These are phyloP conservation scores for Cryptosporidium bovis DNA, from an alignment of 169 alveolate genomes.

Conservation along the genomic window DNA sequence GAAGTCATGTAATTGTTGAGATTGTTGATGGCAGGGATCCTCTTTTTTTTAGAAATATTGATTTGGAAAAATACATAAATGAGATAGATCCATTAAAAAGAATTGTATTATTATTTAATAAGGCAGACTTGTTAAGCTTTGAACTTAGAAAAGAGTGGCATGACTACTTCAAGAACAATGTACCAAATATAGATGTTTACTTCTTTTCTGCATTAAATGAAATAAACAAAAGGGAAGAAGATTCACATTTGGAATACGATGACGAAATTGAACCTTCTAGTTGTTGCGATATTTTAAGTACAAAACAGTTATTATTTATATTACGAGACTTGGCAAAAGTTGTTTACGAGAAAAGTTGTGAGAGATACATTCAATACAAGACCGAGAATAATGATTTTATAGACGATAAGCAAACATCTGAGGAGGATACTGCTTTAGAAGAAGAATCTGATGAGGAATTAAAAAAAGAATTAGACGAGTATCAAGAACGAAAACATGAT, in stretches of 20 bases:
- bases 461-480: not conserved
- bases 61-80: constrained; percentile 89
- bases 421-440: not conserved
- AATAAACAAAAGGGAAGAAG: constrained; percentile 57
- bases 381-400: not conserved
- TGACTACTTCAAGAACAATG: constrained; percentile 84
- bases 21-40: constrained; percentile 98
- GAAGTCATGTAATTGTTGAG: constrained; percentile 92
- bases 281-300: constrained; percentile 35
- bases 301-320: constrained; percentile 28
- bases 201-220: constrained; percentile 92
- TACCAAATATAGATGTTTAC: constrained; percentile 85
- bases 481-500: constrained; percentile 11
- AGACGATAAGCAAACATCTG: not conserved
- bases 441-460: not conserved
- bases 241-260: too few species aligned
- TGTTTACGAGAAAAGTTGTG: constrained; percentile 11
- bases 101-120: constrained; percentile 90
- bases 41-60: constrained; percentile 90
- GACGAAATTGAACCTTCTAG: not conserved
- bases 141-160: constrained; percentile 93
- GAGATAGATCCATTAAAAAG: constrained; percentile 90
- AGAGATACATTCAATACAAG: constrained; percentile 5
- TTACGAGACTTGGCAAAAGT: constrained; percentile 4
- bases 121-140: constrained; percentile 92